A percentile compares a stretch with the other conserved stretches of the same genome.
Evolutionary conservation across 164 flowering plant species (phyloP).

Genomic region (Kingdonia uniflora): DNA sequence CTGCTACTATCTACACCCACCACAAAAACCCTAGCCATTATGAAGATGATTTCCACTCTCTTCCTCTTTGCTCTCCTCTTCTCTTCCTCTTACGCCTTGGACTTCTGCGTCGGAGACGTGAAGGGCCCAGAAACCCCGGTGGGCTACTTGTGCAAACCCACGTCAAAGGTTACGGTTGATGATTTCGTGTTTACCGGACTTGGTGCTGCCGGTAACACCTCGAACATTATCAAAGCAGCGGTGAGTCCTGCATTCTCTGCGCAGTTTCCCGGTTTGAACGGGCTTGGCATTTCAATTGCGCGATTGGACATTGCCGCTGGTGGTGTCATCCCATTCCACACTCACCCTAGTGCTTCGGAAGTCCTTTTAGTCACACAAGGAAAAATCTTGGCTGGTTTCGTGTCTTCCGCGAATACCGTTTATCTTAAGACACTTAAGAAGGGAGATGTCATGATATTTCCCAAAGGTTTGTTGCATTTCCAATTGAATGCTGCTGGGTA

Average conservation of each 20-base stretch:
- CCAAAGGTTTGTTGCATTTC: conserved; percentile 54
- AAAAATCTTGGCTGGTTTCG: conserved; percentile 38
- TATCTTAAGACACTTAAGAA: conserved; percentile 32
- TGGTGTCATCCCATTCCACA: conserved; percentile 76
- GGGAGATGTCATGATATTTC: conserved; percentile 59
- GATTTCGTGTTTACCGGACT: conserved; percentile 63
- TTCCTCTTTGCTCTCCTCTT: conserved; percentile 14
- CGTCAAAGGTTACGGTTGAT: conserved; percentile 30
- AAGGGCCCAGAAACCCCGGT: conserved; percentile 36
- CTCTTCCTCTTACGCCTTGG: conserved; percentile 30
- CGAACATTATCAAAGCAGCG: conserved; percentile 61
- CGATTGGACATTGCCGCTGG: conserved; percentile 51
- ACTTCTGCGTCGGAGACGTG: conserved; percentile 76
- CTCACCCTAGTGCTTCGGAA: conserved; percentile 47
- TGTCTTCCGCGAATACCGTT: conserved; percentile 27
- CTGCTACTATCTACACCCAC: background rate
- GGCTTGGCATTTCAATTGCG: conserved; percentile 66
- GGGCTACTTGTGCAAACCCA: conserved; percentile 66
- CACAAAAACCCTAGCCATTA: background rate
- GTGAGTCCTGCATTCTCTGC: conserved; percentile 59
- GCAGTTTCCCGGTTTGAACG: conserved; percentile 65
- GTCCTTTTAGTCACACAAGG: conserved; percentile 36
- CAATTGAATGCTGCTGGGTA: conserved; percentile 35
- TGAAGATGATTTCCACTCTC: conserved; percentile 15
- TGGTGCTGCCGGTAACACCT: conserved; percentile 52